Evolutionary conservation across 2,329 filamentous ascomycete species (phyloP).

Genomic region (Claviceps digitariae): DNA sequence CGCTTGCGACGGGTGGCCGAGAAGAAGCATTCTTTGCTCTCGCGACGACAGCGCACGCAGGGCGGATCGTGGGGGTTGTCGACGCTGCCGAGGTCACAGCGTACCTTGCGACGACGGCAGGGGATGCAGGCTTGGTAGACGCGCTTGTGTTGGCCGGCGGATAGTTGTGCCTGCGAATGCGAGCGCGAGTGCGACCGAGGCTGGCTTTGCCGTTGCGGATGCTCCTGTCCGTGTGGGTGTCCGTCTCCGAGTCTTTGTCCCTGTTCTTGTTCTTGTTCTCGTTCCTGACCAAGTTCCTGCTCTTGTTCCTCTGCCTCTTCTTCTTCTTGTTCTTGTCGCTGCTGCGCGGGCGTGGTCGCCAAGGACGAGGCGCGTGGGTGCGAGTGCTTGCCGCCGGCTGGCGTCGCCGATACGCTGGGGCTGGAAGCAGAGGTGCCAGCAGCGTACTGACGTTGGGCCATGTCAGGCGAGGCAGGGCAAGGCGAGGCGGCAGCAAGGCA

Average conservation of each 20-base stretch:
- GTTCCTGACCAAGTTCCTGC: conserved; percentile 1
- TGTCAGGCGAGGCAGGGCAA: conserved; percentile 4
- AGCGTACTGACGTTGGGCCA: conserved; percentile 11
- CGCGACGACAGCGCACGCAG: conserved; percentile 82
- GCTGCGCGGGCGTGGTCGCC: conserved; percentile 2
- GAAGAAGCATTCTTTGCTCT: conserved; percentile 96
- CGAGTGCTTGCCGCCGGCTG: conserved; percentile 4
- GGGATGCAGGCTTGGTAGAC: conserved; percentile 52
- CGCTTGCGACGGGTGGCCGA: conserved; percentile 87
- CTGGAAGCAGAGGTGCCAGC: conserved; percentile 9
- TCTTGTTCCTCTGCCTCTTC: too few species aligned
- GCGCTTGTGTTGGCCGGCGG: conserved; percentile 32
- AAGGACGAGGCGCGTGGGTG: conserved; percentile 3
- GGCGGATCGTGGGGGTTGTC: conserved; percentile 91
- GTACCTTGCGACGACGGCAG: conserved; percentile 47
- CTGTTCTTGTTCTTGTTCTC: conserved; percentile 6
- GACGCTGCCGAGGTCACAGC: conserved; percentile 57
- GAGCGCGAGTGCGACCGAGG: background rate
- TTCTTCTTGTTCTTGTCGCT: conserved; percentile 3
- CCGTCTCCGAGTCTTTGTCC: conserved; percentile 3
- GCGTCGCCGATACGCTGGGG: conserved; percentile 9
- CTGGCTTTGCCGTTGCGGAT: conserved; percentile 6
- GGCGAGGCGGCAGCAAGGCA: conserved; percentile 2
- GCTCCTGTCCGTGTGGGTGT: conserved; percentile 5
- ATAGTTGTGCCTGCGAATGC: conserved; percentile 3